Conservation (phyloP, 176 grass and related monocot species). For the Aegilops sharonensis region DNA sequence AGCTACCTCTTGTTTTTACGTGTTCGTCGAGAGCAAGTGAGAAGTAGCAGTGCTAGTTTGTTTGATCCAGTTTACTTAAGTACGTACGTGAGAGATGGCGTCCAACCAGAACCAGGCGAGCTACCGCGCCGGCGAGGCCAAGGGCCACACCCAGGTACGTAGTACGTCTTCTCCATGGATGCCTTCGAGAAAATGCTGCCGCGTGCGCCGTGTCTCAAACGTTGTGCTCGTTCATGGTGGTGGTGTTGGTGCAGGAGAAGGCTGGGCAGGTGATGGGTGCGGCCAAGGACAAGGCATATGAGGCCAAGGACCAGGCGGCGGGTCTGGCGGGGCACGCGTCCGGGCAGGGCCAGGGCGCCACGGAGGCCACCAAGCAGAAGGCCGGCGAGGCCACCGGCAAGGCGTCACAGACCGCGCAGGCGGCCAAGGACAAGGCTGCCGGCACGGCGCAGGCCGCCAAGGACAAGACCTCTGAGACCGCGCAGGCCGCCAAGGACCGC, state of each 20-base stretch:
- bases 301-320: slow-evolving; percentile 26
- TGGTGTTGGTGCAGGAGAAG: slow-evolving; percentile 24
- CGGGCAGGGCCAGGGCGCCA: not conserved
- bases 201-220: no score
- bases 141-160: slow-evolving; percentile 33
- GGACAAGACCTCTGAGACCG: slow-evolving; percentile 16
- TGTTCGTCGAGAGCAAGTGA: no score
- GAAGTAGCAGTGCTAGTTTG: not conserved
- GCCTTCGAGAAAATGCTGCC: no score
- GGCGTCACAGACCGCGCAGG: slow-evolving; percentile 14
- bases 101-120: slow-evolving; percentile 30
- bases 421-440: slow-evolving; percentile 8
- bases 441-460: not conserved
- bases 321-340: not conserved
- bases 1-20: no score
- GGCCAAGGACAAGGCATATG: slow-evolving; percentile 24
- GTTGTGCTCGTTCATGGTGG: no score
- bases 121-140: slow-evolving; percentile 49
- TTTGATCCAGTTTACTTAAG: not conserved
- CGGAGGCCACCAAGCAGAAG: slow-evolving; percentile 45
- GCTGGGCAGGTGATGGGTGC: slow-evolving; percentile 2
- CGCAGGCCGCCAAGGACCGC: slow-evolving; percentile 23
- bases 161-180: no score
- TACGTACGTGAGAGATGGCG: slow-evolving; percentile 22
- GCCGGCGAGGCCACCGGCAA: slow-evolving; percentile 42